Conservation (phyloP, 306 rosid species). For the Echinosophora koreensis region DNA sequence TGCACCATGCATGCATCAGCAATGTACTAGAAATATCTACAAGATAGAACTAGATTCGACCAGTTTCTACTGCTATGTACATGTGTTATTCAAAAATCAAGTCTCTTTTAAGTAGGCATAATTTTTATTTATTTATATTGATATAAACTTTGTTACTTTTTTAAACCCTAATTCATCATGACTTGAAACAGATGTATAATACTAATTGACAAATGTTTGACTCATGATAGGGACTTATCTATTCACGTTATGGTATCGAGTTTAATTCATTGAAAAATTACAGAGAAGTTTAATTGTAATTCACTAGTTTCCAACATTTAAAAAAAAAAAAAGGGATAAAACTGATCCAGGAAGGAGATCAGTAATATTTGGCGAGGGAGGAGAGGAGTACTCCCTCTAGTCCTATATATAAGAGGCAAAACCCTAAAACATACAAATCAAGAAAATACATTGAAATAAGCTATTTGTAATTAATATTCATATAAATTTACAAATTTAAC, state of each 20-base stretch:
- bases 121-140: background rate
- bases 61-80: background rate
- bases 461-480: too few relatives aligned
- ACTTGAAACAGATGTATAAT: background rate
- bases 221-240: background rate
- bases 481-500: too few relatives aligned
- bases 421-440: too few relatives aligned
- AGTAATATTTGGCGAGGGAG: too few relatives aligned
- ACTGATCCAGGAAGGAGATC: too few relatives aligned
- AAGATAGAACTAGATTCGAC: background rate
- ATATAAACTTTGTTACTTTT: too few relatives aligned
- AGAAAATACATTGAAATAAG: too few relatives aligned
- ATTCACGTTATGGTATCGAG: background rate
- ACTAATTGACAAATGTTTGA: background rate
- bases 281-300: background rate
- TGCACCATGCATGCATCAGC: slow-evolving; percentile 45
- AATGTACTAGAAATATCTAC: slow-evolving; percentile 15
- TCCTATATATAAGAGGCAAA: too few relatives aligned
- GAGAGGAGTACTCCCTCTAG: too few relatives aligned
- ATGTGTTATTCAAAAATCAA: background rate
- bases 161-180: too few relatives aligned
- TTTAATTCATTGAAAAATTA: background rate
- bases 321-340: too few relatives aligned
- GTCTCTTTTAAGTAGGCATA: background rate
- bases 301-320: background rate